Evolutionary conservation across 495 filamentous ascomycete genomes (phyloP), one percentile per base, ranked within the genome.

Genomic region (Penicillium soppii): DNA sequence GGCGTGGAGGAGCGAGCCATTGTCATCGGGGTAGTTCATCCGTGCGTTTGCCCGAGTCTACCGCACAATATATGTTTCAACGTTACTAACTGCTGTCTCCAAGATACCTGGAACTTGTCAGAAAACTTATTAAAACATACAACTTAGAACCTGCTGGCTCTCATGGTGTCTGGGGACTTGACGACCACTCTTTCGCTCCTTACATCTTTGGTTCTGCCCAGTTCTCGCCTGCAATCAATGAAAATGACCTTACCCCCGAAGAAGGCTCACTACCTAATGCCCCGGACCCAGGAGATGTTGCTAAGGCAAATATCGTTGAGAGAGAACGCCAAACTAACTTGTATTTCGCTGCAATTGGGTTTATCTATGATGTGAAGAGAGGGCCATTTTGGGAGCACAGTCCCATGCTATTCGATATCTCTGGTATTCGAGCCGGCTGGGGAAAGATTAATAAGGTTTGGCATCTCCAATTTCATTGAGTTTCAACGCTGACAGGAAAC

Each of bases 301-400:
- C 80, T 9, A 91, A 91, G 55, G 59, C 73, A 2, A 70, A 69
- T 20, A 66, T 82, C 13, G 91, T 96, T 23, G 78, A 88, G 36
- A 71, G 77, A 35, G 83, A 91, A 64, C 76, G 90, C 45, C 74
- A 76, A 44, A 73, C 59, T 12, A 96, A 97, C 67, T 81, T 99
- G 76, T 99, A 99, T 68, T 99, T 97, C 75, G 86, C 85, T n/a
- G 95, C 94, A n/a, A 81, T 99, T 54, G 92, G 90, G 7, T 99
- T 99, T 72, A 97, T 99, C 62, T 87, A 96, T 65, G 95, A 97
- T 71, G 94, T 99, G 43, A 99, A 99, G 67, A 90, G 76, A 46
- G 94, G 94, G 0, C 94, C 95, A 1, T 99, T 99, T 69, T 97
- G 94, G 95, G 94, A 97, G 59, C 94, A 99, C 62, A 95, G 89